A percentile compares a stretch with the other conserved stretches of the same genome.
Evolutionary conservation across 805 yeast species (phyloP).

Genomic region (Yarrowia osloensis): DNA sequence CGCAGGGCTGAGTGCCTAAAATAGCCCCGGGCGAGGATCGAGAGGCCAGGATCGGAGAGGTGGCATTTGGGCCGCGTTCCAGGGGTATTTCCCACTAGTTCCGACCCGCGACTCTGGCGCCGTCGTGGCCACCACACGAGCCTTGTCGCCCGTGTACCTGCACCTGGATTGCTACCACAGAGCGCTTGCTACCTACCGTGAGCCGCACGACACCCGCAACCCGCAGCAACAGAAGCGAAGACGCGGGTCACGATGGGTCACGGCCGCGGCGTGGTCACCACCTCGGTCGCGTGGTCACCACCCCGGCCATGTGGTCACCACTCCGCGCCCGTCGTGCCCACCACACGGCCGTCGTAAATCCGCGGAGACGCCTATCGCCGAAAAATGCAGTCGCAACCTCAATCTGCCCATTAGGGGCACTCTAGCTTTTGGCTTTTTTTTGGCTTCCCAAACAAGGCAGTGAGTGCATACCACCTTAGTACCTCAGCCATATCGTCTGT

Average conservation of each 20-base stretch:
- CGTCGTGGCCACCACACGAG: background rate
- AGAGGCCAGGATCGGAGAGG: background rate
- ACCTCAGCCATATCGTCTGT: constrained; percentile 25
- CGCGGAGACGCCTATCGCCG: constrained; percentile 23
- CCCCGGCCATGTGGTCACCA: background rate
- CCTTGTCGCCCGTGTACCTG: background rate
- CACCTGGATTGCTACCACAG: background rate
- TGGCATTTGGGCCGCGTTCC: background rate
- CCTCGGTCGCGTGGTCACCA: background rate
- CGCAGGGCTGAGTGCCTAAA: constrained; percentile 19
- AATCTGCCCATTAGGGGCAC: constrained; percentile 13
- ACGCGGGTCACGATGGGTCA: too few relatives aligned
- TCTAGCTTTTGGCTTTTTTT: background rate
- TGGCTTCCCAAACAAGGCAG: constrained; percentile 20
- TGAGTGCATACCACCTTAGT: constrained; percentile 15
- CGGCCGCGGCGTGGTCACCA: background rate
- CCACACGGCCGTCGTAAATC: background rate
- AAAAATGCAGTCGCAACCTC: constrained; percentile 21
- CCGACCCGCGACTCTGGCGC: background rate
- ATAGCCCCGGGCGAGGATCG: background rate
- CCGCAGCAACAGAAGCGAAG: background rate
- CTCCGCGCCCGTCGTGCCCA: background rate
- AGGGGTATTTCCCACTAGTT: background rate
- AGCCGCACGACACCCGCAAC: constrained; percentile 1
- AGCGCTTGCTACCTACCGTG: constrained; percentile 7